Evolutionary conservation across 2,329 filamentous ascomycete genomes (phyloP).

Genomic region (Penicillium sp.): DNA sequence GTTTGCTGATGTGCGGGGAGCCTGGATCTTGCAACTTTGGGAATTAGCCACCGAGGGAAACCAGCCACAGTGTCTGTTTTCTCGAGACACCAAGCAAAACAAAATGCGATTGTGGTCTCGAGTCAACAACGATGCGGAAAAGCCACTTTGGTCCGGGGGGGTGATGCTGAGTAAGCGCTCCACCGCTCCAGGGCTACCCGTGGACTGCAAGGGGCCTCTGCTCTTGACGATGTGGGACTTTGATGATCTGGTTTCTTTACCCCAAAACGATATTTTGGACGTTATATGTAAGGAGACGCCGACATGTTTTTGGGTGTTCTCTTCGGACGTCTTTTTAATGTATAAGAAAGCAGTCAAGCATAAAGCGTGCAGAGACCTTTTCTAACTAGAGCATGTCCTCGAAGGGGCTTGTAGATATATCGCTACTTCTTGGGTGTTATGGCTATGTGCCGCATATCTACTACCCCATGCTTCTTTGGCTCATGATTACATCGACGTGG

Average conservation of each 20-base stretch:
- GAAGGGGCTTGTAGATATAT: background rate
- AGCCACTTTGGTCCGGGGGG: constrained; percentile 30
- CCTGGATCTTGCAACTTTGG: background rate
- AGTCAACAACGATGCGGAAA: constrained; percentile 28
- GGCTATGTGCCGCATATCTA: no score
- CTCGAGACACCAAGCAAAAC: constrained; percentile 10
- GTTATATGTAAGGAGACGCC: background rate
- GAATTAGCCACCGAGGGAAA: background rate
- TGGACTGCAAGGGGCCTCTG: background rate
- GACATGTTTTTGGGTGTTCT: background rate
- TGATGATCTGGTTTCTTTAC: no score
- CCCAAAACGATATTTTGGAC: background rate
- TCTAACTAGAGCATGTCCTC: background rate
- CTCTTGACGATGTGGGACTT: background rate
- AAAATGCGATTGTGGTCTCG: constrained; percentile 18
- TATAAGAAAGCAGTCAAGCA: background rate
- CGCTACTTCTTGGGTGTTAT: no score
- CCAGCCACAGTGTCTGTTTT: constrained; percentile 2
- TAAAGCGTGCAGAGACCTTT: background rate
- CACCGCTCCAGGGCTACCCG: no score
- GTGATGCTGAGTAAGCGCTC: constrained; percentile 29
- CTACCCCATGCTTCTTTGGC: no score
- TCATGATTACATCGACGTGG: background rate
- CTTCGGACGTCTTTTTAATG: no score
- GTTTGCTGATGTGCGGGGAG: constrained; percentile 4